Conservation (phyloP, 208 protist species). For the Trypanosomatidae sp. region DNA sequence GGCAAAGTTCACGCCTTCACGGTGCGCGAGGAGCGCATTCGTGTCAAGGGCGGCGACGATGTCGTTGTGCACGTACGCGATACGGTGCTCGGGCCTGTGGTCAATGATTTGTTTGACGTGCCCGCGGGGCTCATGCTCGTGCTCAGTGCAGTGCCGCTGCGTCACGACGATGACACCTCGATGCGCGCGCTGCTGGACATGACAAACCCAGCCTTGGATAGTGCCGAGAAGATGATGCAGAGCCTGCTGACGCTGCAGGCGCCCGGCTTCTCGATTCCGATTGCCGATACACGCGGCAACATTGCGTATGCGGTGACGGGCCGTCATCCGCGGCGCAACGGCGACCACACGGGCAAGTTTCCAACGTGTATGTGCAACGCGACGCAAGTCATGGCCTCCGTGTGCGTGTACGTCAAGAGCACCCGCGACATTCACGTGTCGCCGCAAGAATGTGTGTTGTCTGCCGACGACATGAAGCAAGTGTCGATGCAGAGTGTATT, state of each 20-base stretch:
- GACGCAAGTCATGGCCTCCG: constrained; percentile 1
- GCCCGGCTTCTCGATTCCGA: constrained; percentile 44
- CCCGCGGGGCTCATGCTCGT: constrained; percentile 14
- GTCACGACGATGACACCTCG: constrained; percentile 19
- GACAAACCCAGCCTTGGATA: constrained; percentile 16
- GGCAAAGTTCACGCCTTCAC: constrained; percentile 12
- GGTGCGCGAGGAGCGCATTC: constrained; percentile 23
- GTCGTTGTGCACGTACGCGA: constrained; percentile 29
- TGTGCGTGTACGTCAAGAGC: too few relatives aligned
- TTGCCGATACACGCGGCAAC: constrained; percentile 24
- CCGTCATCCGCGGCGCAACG: constrained; percentile 13
- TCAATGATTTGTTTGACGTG: constrained; percentile 21
- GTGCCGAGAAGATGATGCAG: constrained; percentile 29
- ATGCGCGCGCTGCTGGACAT: constrained; percentile 15
- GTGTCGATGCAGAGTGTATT: too few relatives aligned
- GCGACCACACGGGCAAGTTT: constrained; percentile 28
- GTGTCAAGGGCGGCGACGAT: constrained; percentile 29
- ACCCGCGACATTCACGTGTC: too few relatives aligned
- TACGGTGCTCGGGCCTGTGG: constrained; percentile 28
- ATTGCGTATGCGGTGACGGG: constrained; percentile 40
- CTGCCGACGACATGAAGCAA: too few relatives aligned
- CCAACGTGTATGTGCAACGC: constrained; percentile 16
- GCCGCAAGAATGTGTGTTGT: too few relatives aligned
- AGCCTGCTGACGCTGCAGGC: constrained; percentile 16
- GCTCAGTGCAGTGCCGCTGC: constrained; percentile 25